Evolutionary conservation across 176 grass and related monocot species (phyloP).

Genomic region (Thinopyrum elongatum): DNA sequence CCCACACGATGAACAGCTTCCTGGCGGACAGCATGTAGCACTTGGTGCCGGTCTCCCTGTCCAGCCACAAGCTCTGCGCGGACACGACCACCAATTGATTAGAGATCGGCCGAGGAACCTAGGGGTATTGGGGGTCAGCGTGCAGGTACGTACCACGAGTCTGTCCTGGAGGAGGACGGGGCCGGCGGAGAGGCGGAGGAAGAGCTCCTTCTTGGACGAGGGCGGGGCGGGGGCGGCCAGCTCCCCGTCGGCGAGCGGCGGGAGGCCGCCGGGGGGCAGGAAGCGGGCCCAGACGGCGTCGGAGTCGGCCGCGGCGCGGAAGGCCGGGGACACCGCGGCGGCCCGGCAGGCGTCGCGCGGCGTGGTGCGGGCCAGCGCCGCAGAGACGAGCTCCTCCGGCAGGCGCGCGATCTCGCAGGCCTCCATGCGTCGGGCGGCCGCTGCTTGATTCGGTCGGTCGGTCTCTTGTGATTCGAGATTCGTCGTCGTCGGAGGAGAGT

Average conservation of each 20-base stretch:
- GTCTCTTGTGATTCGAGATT: too few relatives aligned
- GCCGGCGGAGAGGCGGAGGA: slow-evolving; percentile 42
- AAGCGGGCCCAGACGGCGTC: slow-evolving; percentile 63
- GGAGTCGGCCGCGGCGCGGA: slow-evolving; percentile 56
- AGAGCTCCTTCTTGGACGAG: slow-evolving; percentile 42
- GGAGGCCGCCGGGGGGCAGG: slow-evolving; percentile 40
- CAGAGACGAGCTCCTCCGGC: slow-evolving; percentile 59
- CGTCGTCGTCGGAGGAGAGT: too few relatives aligned
- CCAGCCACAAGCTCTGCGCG: slow-evolving; percentile 40
- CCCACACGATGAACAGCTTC: slow-evolving; percentile 27
- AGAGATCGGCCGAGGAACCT: not conserved
- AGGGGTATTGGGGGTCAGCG: too few relatives aligned
- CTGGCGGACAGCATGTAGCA: slow-evolving; percentile 68
- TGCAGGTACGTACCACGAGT: slow-evolving; percentile 25
- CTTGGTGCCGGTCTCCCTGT: slow-evolving; percentile 50
- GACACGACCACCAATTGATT: not conserved
- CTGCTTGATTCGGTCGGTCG: too few relatives aligned
- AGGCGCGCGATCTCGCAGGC: slow-evolving; percentile 30
- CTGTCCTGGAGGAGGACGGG: slow-evolving; percentile 40
- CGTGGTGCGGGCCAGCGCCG: slow-evolving; percentile 37
- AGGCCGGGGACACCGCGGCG: slow-evolving; percentile 39
- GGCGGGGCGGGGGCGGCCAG: not conserved
- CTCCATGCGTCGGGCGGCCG: not conserved
- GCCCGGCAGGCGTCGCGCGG: slow-evolving; percentile 52
- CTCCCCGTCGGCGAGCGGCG: slow-evolving; percentile 39